Evolutionary conservation across 768 basidiomycete genomes (phyloP).

Genomic region (Lactarius hengduanensis): DNA sequence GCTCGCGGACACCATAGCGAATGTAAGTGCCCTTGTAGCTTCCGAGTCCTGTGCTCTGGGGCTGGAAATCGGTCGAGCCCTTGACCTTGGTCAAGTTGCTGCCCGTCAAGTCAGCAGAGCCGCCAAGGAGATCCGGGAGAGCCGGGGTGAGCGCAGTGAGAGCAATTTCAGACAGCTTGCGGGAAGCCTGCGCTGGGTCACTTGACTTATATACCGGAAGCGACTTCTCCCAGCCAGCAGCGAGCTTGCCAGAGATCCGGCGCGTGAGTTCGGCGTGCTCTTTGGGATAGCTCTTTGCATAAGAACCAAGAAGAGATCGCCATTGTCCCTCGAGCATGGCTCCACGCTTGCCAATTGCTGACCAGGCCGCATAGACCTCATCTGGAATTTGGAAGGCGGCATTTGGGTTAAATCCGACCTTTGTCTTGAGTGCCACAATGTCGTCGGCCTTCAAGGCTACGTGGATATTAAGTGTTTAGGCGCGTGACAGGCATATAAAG

Average conservation of each 20-base stretch:
- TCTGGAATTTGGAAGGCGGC: constrained; percentile 76
- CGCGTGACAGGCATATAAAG: constrained; percentile 8
- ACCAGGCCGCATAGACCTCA: constrained; percentile 68
- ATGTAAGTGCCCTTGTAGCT: constrained; percentile 86
- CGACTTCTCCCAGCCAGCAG: constrained; percentile 80
- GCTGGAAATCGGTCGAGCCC: constrained; percentile 87
- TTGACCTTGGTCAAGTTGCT: constrained; percentile 91
- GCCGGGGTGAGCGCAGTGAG: constrained; percentile 70
- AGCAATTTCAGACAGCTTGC: constrained; percentile 90
- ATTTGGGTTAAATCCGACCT: constrained; percentile 78
- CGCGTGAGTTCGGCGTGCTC: constrained; percentile 86
- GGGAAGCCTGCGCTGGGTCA: constrained; percentile 84
- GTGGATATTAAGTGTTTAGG: constrained; percentile 18
- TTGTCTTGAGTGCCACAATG: constrained; percentile 75
- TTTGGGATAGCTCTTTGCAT: constrained; percentile 74
- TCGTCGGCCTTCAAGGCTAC: constrained; percentile 92
- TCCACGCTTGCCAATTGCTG: constrained; percentile 65
- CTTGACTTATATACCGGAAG: constrained; percentile 82
- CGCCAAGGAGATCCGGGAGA: constrained; percentile 85
- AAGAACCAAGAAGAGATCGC: constrained; percentile 64
- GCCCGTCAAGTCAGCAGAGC: constrained; percentile 90
- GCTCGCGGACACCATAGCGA: constrained; percentile 96
- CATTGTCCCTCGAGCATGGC: constrained; percentile 72
- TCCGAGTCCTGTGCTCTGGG: constrained; percentile 79
- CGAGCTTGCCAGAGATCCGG: constrained; percentile 79